Conservation (phyloP, 1,139 yeast genomes). For the Geotrichum cucujoidarum region DNA sequence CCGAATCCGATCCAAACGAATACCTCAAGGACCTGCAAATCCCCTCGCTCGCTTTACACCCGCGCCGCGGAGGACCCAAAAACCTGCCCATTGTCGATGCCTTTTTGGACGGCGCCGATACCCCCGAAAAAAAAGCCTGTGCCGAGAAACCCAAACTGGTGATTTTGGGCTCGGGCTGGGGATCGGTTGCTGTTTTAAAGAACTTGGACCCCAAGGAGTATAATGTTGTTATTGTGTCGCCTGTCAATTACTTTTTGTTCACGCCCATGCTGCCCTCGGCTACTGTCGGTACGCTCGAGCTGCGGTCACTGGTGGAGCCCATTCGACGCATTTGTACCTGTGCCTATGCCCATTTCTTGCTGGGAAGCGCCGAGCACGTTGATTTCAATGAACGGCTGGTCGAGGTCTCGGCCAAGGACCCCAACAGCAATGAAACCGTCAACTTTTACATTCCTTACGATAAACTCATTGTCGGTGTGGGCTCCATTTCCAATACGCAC, state of each 20-base stretch:
- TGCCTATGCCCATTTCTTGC: conserved; percentile 52
- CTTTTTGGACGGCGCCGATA: conserved; percentile 51
- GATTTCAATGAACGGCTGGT: conserved; percentile 49
- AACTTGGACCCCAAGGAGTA: conserved; percentile 46
- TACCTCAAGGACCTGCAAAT: conserved; percentile 41
- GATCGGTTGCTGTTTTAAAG: conserved; percentile 39
- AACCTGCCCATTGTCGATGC: conserved; percentile 53
- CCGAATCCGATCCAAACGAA: conserved; percentile 34
- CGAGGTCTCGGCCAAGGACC: conserved; percentile 45
- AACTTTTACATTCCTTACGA: conserved; percentile 59
- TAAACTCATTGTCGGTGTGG: conserved; percentile 58
- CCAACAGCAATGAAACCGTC: conserved; percentile 37
- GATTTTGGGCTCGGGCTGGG: conserved; percentile 61
- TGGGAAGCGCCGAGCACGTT: conserved; percentile 51
- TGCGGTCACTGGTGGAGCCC: conserved; percentile 55
- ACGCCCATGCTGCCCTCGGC: conserved; percentile 59
- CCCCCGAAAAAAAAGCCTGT: conserved; percentile 39
- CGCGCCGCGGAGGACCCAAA: conserved; percentile 62
- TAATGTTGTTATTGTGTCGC: conserved; percentile 57
- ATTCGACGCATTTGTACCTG: conserved; percentile 47
- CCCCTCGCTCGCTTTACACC: conserved; percentile 48
- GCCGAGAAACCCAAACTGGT: conserved; percentile 50
- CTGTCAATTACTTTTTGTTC: conserved; percentile 55
- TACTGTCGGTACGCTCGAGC: conserved; percentile 51
- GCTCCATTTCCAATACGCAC: conserved; percentile 59